Base-by-base conservation (phyloP, 192 early-diverging fungal genomes). In the Obelidium mucronatum region DNA sequence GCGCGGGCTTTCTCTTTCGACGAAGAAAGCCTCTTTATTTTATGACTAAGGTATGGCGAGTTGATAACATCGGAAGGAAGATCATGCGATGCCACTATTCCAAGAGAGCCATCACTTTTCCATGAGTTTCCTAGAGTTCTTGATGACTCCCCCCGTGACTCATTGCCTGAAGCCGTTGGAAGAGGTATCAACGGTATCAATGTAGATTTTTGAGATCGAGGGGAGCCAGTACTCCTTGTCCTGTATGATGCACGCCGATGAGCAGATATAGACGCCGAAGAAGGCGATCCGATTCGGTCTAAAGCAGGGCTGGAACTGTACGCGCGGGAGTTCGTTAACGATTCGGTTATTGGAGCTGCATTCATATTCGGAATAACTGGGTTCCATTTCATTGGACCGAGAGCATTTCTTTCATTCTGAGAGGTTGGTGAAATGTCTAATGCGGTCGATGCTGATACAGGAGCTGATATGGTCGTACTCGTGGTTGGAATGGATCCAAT, bases 11-110 rank as follows among this genome's bases (percentile, higher is more conserved):
- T 48, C 19, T 31, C 55, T 24, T 58, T 58, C 5, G 17, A 24
- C 55, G 30, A 15, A n/a, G n/a, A n/a, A 1, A 58, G 8, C 8
- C 54, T 8, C 36, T 58, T 72, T n/a, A 56, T 72, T 58, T 54
- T n/a, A 17, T 72, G 51, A 39, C 54, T 72, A 0, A 72, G 24
- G 26, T 72, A 72, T 2, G 69, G 69, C 2, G 53, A 58, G 37
- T 72, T 72, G 53, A 58, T 35, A 15, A 54, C 54, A 54, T 72
- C 69, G 2, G 54, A 8, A 22, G 69, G 69, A 24, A 72, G 58
- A 56, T 72, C 69, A 30, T 42, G 40, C 2, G 54, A 26, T 13
- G 53, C 30, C 6, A 58, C n/a, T n/a, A n/a, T n/a, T n/a, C n/a
- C n/a, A n/a, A n/a, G n/a, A 17, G 26, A 28, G 2, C 30, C 53